Evolutionary conservation across 495 filamentous ascomycete genomes (phyloP).

Genomic region (Aspergillus funiculosus): DNA sequence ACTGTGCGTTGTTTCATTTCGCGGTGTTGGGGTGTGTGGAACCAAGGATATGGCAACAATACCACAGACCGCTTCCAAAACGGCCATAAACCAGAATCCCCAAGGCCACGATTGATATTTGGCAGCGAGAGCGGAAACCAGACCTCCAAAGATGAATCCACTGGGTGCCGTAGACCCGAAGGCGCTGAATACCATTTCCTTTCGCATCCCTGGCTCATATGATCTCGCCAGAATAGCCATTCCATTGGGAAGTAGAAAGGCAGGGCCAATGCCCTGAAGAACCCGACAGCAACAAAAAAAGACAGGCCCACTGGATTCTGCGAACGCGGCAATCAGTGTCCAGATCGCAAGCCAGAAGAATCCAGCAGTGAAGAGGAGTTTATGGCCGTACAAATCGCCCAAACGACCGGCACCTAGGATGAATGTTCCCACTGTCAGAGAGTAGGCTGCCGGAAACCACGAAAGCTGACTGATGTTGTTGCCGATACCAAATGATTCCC

Average conservation of each 20-base stretch:
- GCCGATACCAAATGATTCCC: neutral
- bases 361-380: constrained; percentile 52
- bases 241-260: constrained; percentile 44
- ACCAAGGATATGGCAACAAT: neutral
- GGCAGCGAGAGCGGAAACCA: constrained; percentile 44
- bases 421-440: constrained; percentile 56
- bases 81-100: constrained; percentile 49
- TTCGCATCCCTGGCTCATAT: constrained; percentile 42
- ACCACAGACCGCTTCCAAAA: constrained; percentile 32
- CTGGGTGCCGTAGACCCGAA: constrained; percentile 54
- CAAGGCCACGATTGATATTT: constrained; percentile 52
- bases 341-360: constrained; percentile 57
- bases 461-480: constrained; percentile 27
- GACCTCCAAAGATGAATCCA: constrained; percentile 46
- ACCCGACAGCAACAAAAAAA: constrained; percentile 44
- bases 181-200: constrained; percentile 54
- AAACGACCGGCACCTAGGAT: constrained; percentile 58
- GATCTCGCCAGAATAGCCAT: constrained; percentile 40
- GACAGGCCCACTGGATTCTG: constrained; percentile 17
- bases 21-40: neutral
- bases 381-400: constrained; percentile 61
- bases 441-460: constrained; percentile 47
- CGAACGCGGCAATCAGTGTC: constrained; percentile 45
- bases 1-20: constrained; percentile 4
- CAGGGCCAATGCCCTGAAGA: constrained; percentile 50